Evolutionary conservation across 495 filamentous ascomycete species (phyloP).

Genomic region (Lophium mytilinum): DNA sequence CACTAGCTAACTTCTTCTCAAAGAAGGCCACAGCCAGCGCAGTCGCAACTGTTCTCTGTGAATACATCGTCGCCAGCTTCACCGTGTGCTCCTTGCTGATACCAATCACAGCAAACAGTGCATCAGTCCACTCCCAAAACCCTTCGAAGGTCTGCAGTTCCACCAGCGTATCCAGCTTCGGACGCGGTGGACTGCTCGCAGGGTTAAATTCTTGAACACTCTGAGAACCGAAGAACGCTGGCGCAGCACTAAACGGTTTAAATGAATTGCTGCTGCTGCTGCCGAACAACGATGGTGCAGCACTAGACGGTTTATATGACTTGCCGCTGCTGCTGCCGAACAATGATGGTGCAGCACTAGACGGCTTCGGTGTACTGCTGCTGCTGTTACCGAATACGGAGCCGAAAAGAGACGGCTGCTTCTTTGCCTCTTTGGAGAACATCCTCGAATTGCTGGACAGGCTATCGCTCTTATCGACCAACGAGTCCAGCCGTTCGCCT

Average conservation of each 20-base stretch:
- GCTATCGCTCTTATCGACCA: neutral
- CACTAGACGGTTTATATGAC: too few relatives aligned
- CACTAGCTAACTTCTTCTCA: slow-evolving; percentile 32
- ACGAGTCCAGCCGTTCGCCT: neutral
- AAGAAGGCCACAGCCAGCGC: slow-evolving; percentile 44
- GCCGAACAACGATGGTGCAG: too few relatives aligned
- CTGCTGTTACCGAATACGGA: neutral
- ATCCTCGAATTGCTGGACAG: neutral
- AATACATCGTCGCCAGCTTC: neutral
- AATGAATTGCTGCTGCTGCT: too few relatives aligned
- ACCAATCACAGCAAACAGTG: slow-evolving; percentile 24
- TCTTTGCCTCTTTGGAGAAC: neutral
- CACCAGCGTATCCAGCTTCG: slow-evolving; percentile 30
- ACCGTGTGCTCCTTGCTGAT: slow-evolving; percentile 6
- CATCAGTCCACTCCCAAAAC: slow-evolving; percentile 33
- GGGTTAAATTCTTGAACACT: too few relatives aligned
- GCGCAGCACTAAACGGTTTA: too few relatives aligned
- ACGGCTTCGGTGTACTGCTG: too few relatives aligned
- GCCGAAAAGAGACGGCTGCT: neutral
- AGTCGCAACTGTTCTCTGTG: slow-evolving; percentile 36
- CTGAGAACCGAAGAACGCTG: too few relatives aligned
- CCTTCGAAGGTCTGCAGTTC: slow-evolving; percentile 45
- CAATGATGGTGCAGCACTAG: too few relatives aligned
- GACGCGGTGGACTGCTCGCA: neutral
- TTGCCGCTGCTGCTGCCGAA: too few relatives aligned